Evolutionary conservation across 2,329 filamentous ascomycete genomes (phyloP).

Genomic region (Trichoderma gracile): DNA sequence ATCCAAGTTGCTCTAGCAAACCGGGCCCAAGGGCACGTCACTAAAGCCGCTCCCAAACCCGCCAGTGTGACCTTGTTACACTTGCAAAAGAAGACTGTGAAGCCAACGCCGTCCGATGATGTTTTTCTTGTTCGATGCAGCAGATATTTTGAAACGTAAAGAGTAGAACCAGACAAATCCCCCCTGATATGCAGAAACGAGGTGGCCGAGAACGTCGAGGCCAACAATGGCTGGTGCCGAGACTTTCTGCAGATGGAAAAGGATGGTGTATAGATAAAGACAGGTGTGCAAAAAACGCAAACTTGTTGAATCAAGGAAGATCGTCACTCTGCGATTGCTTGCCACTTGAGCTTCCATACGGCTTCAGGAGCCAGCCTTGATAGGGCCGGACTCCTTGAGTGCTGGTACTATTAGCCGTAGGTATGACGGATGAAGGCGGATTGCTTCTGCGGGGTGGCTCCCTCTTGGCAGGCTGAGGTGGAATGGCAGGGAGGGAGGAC

Average conservation of each 20-base stretch:
- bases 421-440: conserved; percentile 35
- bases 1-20: neutral
- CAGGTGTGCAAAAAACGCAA: neutral
- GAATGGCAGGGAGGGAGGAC: conserved; percentile 44
- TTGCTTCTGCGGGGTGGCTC: conserved; percentile 41
- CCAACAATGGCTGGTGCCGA: neutral
- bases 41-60: no score
- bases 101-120: conserved; percentile 8
- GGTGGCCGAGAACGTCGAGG: neutral
- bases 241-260: neutral
- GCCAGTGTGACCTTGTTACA: conserved; percentile 22
- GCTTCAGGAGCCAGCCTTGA: conserved; percentile 42
- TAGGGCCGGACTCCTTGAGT: conserved; percentile 39
- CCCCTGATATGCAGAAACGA: neutral
- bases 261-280: neutral
- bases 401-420: conserved; percentile 38
- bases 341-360: conserved; percentile 40
- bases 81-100: conserved; percentile 13
- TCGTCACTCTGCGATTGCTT: conserved; percentile 39
- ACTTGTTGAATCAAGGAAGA: conserved; percentile 34
- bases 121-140: neutral
- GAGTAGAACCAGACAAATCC: neutral
- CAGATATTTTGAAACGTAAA: neutral
- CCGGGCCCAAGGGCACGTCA: neutral
- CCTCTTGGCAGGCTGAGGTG: conserved; percentile 39